Percentiles rank a stretch among this genome's conserved stretches.
Evolutionary conservation across 345 rosid species (phyloP).

Genomic region (Boechera retrofracta): DNA sequence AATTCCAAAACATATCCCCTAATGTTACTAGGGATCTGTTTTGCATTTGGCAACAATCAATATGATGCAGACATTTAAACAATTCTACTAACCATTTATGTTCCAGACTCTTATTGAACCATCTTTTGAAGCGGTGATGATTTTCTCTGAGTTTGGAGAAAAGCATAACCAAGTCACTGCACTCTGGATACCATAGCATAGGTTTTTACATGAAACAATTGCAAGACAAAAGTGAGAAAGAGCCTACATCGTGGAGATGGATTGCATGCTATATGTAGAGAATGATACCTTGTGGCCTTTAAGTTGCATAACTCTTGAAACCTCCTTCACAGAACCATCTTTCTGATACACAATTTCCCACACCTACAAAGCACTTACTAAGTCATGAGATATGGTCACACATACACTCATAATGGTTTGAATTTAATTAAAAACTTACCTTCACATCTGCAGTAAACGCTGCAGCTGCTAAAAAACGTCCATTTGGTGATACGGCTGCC

Average conservation of each 20-base stretch:
- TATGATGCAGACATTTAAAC: not conserved
- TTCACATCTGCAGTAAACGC: slow-evolving; percentile 99
- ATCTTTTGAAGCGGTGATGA: slow-evolving; percentile 94
- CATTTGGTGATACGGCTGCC: slow-evolving; percentile 95
- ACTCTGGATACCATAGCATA: slow-evolving; percentile 60
- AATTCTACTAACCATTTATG: slow-evolving; percentile 72
- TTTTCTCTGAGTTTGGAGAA: slow-evolving; percentile 80
- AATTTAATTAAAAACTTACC: slow-evolving; percentile 49
- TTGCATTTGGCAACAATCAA: not conserved
- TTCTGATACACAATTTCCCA: slow-evolving; percentile 96
- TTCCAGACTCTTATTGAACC: slow-evolving; percentile 91
- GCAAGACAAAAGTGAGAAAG: slow-evolving; percentile 32
- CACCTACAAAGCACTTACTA: slow-evolving; percentile 56
- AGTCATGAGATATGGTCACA: slow-evolving; percentile 22
- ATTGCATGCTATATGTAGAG: slow-evolving; percentile 16
- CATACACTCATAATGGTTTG: not conserved
- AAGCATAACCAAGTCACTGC: slow-evolving; percentile 98
- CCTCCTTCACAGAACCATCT: slow-evolving; percentile 96
- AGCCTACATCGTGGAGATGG: not conserved
- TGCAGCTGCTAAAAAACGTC: slow-evolving; percentile 97
- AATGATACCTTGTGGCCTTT: slow-evolving; percentile 87
- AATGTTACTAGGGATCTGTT: slow-evolving; percentile 4
- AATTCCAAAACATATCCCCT: not conserved
- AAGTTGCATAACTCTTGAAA: slow-evolving; percentile 89
- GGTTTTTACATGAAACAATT: slow-evolving; percentile 28